Evolutionary conservation across 2,329 filamentous ascomycete species (phyloP).

Genomic region (Claviceps maximensis): DNA sequence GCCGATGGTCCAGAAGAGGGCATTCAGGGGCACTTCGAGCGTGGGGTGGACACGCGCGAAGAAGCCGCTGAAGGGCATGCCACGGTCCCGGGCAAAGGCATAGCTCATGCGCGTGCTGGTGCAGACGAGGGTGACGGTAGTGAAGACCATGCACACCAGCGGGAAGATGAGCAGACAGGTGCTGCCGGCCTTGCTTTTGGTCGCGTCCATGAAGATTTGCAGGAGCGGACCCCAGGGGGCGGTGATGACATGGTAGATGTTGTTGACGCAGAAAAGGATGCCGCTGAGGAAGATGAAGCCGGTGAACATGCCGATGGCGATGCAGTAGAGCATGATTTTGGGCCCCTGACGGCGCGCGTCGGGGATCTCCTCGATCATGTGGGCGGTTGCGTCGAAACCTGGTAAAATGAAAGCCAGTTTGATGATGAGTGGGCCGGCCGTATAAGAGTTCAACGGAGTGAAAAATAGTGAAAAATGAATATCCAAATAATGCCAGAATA

Average conservation of each 20-base stretch:
- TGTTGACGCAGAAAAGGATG: slow-evolving; percentile 49
- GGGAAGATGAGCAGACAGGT: slow-evolving; percentile 55
- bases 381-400: slow-evolving; percentile 35
- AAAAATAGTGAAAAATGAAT: not conserved
- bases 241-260: slow-evolving; percentile 42
- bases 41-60: slow-evolving; percentile 48
- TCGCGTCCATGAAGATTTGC: slow-evolving; percentile 52
- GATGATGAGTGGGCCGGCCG: too few relatives aligned
- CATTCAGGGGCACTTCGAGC: slow-evolving; percentile 54
- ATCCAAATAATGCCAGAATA: not conserved
- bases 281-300: slow-evolving; percentile 50
- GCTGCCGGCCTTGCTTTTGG: slow-evolving; percentile 46
- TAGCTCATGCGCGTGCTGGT: slow-evolving; percentile 55
- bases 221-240: slow-evolving; percentile 45
- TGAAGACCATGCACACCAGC: slow-evolving; percentile 51
- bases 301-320: slow-evolving; percentile 48
- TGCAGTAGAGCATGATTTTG: slow-evolving; percentile 53
- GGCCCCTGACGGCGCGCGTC: slow-evolving; percentile 44
- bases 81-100: slow-evolving; percentile 51
- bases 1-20: slow-evolving; percentile 45
- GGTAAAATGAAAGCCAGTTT: not conserved
- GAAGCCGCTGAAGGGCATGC: slow-evolving; percentile 36
- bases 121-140: slow-evolving; percentile 50
- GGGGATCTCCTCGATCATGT: slow-evolving; percentile 47
- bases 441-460: too few relatives aligned